Evolutionary conservation across 2,329 filamentous ascomycete species (phyloP), one percentile per base, ranked within the genome.

Genomic region (Fusarium robinianum): DNA sequence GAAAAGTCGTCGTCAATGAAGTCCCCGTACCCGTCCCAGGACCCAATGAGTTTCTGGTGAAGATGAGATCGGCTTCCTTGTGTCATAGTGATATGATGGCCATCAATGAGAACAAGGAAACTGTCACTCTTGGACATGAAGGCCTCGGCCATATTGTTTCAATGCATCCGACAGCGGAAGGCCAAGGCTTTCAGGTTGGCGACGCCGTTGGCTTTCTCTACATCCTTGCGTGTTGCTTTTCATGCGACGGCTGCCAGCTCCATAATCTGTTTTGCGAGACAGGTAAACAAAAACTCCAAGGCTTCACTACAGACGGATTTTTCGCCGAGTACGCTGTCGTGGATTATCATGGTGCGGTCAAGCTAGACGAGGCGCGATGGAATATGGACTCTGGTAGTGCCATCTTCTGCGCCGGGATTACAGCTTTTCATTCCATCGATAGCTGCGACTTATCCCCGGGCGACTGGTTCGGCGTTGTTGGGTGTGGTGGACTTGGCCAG

Each of bases 351-450:
- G 74, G 72, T 56, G 69, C 69, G 0, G 63, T 72, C 5, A 61
- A 67, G 29, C 60, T 76, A 3, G 70, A 72, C 14, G 57, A 68
- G 23, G 62, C 30, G 62, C 51, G 37, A 6, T 51, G 49, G 50
- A 44, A 47, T 17, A 37, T 50, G n/a, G 42, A 53, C 17, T 22
- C 41, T 11, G 61, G 66, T 4, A 65, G 73, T 22, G 70, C 74
- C 11, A 52, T 78, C 5, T 75, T 78, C 53, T 78, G 76, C 50
- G 75, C 76, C 1, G 75, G 75, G 2, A 70, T 77, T 35, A 78
- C 75, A 1, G 67, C 68, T 3, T 72, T 68, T 52, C 67, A 70
- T 46, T 64, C 67, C 9, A 62, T 72, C 17, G 65, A 70, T 39
- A 64, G 66, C 43, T 68, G 64, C 34, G 62, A 62, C 10, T 60